These are phyloP conservation scores for Citrus trifoliata DNA, from an alignment of 345 rosid genomes.

Conservation along the genomic window DNA sequence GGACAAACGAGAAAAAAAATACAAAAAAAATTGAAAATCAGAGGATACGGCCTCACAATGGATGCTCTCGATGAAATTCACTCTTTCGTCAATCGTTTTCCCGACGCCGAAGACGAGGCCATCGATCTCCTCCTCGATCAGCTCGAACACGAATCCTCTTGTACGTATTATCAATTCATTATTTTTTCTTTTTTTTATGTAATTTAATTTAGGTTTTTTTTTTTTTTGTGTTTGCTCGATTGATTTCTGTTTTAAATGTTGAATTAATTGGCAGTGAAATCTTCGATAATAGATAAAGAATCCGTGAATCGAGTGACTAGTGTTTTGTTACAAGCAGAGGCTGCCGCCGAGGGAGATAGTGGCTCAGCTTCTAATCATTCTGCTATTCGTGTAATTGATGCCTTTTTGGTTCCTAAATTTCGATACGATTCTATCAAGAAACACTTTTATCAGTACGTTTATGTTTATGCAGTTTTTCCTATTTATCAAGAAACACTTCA, in stretches of 20 bases:
- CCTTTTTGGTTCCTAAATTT: slow-evolving; percentile 76
- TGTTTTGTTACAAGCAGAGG: slow-evolving; percentile 63
- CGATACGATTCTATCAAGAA: slow-evolving; percentile 72
- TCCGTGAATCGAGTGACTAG: slow-evolving; percentile 50
- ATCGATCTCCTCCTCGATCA: slow-evolving; percentile 79
- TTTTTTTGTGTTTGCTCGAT: not conserved
- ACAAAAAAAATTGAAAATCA: slow-evolving; percentile 69
- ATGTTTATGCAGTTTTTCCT: not conserved
- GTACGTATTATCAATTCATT: not conserved
- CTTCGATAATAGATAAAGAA: slow-evolving; percentile 67
- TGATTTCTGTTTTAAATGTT: too few relatives aligned
- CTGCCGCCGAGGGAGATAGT: slow-evolving; percentile 50
- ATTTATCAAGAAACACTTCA: too few relatives aligned
- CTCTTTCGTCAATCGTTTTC: slow-evolving; percentile 56
- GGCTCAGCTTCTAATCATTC: slow-evolving; percentile 29
- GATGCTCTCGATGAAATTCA: slow-evolving; percentile 76
- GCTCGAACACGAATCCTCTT: slow-evolving; percentile 55
- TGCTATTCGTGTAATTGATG: slow-evolving; percentile 60
- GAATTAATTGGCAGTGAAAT: slow-evolving; percentile 40
- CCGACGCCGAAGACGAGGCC: slow-evolving; percentile 67
- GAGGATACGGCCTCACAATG: slow-evolving; percentile 66
- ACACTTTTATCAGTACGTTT: slow-evolving; percentile 64
- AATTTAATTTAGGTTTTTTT: not conserved
- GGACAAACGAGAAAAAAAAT: slow-evolving; percentile 54
- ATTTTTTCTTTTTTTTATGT: not conserved